Evolutionary conservation across 2,329 filamentous ascomycete genomes (phyloP), one percentile per base, ranked within the genome.

Genomic region (Stagonosporopsis vannaccii): DNA sequence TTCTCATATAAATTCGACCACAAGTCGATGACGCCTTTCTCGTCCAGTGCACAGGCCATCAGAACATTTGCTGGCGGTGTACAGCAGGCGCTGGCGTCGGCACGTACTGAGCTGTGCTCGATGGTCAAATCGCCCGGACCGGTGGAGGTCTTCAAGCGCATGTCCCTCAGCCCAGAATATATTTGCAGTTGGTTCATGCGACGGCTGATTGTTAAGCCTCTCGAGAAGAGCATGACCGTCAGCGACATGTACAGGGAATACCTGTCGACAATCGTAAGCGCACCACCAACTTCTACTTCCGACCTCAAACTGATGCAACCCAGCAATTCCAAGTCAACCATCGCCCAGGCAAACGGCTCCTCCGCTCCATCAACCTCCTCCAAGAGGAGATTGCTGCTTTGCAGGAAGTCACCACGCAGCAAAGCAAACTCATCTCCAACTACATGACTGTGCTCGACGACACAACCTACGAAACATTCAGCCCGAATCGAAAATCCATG

Each of bases 301-400:
- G n/a, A 15, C 9, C 6, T 39, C n/a, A n/a, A 13, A 28, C 62
- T 70, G 23, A 70, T 46, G n/a, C 11, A 0, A 1, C 1, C 2
- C 23, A 73, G 70, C 70, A 72, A 71, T 74, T 74, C 36, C 65
- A 73, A 69, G 69, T 74, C 33, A 74, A 74, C 22, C 66, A 72
- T 37, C 64, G 66, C 8, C 70, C 71, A 4, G 60, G 66, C 20
- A 75, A 74, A 54, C 65, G 71, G 3, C 64, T 75, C 2, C 58
- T 74, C 2, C 72, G 71, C 26, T 63, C 66, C 8, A 68, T 74
- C 47, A 74, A 74, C n/a, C 59, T 73, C 0, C 59, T 74, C 0
- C 69, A 72, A 57, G 72, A 75, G 52, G 71, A 75, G 33, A 44
- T 74, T 0, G 42, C 57, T 2, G 58, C 68, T 22, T 62, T 75